phyloP scores from a whole-genome alignment of 1,139 yeast species.

The Citeromyces hawaiiensis region DNA sequence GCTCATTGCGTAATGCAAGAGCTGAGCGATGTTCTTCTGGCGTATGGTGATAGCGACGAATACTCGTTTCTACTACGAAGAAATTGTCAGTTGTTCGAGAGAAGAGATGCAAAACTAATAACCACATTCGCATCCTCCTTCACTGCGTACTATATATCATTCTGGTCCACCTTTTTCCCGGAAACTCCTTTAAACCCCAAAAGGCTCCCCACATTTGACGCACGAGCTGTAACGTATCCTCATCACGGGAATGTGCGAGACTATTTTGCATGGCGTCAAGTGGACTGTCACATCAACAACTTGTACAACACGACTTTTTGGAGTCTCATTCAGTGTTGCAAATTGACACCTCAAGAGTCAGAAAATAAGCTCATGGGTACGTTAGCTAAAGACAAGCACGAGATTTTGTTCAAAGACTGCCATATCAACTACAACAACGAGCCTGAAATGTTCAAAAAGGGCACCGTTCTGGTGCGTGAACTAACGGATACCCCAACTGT shows the following conservation, averaged over 20 bases:
- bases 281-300: constrained; percentile 92
- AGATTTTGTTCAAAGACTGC: constrained; percentile 62
- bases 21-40: constrained; percentile 62
- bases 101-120: constrained; percentile 70
- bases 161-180: constrained; percentile 54
- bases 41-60: constrained; percentile 95
- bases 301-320: constrained; percentile 89
- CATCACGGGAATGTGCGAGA: constrained; percentile 47
- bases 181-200: constrained; percentile 21
- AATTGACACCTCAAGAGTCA: constrained; percentile 61
- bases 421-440: constrained; percentile 86
- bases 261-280: constrained; percentile 92
- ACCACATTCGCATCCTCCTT: constrained; percentile 75
- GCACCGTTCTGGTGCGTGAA: constrained; percentile 60
- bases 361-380: constrained; percentile 67
- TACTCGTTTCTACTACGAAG: constrained; percentile 66
- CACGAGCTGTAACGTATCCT: constrained; percentile 84
- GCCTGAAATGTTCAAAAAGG: constrained; percentile 78
- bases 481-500: constrained; percentile 11
- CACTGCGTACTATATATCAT: constrained; percentile 58
- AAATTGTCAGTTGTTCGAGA: constrained; percentile 55
- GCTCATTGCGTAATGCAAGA: constrained; percentile 52
- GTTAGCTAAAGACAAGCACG: constrained; percentile 73
- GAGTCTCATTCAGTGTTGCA: constrained; percentile 67
- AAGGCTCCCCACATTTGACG: constrained; percentile 74